Conservation (phyloP, 192 early-diverging fungal genomes). For the Entomortierella parvispora region DNA sequence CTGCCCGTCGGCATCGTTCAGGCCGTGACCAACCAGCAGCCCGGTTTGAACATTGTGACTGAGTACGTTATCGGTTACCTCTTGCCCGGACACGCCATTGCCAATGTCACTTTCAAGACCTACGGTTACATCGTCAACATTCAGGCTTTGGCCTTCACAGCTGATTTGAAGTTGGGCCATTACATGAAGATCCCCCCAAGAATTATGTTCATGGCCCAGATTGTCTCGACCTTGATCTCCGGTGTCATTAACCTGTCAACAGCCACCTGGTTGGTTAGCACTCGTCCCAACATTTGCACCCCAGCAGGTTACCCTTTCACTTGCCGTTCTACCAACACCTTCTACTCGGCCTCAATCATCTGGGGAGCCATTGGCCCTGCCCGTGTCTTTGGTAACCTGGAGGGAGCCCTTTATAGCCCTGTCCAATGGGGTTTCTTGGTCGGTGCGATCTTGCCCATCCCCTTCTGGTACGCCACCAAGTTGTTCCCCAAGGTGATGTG, state of each 20-base stretch:
- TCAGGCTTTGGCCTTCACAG: slow-evolving; percentile 77
- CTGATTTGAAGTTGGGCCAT: slow-evolving; percentile 81
- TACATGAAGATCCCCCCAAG: slow-evolving; percentile 80
- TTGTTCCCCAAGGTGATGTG: slow-evolving; percentile 57
- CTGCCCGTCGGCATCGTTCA: slow-evolving; percentile 86
- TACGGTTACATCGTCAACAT: slow-evolving; percentile 81
- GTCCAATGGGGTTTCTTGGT: slow-evolving; percentile 60
- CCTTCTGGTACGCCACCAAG: slow-evolving; percentile 63
- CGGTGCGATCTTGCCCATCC: slow-evolving; percentile 66
- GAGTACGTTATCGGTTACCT: slow-evolving; percentile 88
- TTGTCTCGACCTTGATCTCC: slow-evolving; percentile 67
- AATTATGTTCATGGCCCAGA: slow-evolving; percentile 69
- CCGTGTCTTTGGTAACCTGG: slow-evolving; percentile 63
- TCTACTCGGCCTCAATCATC: slow-evolving; percentile 74
- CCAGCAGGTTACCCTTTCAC: slow-evolving; percentile 54
- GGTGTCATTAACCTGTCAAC: slow-evolving; percentile 63
- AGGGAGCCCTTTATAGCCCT: slow-evolving; percentile 51
- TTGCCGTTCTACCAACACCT: slow-evolving; percentile 62
- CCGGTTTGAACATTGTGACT: slow-evolving; percentile 85
- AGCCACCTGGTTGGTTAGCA: slow-evolving; percentile 58
- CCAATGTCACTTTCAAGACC: slow-evolving; percentile 89
- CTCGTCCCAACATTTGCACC: slow-evolving; percentile 56
- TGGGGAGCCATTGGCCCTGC: slow-evolving; percentile 84
- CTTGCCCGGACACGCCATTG: slow-evolving; percentile 82
- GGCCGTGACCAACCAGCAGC: slow-evolving; percentile 79